Evolutionary conservation across 2,329 filamentous ascomycete genomes (phyloP).

Genomic region (Cercospora sp.): DNA sequence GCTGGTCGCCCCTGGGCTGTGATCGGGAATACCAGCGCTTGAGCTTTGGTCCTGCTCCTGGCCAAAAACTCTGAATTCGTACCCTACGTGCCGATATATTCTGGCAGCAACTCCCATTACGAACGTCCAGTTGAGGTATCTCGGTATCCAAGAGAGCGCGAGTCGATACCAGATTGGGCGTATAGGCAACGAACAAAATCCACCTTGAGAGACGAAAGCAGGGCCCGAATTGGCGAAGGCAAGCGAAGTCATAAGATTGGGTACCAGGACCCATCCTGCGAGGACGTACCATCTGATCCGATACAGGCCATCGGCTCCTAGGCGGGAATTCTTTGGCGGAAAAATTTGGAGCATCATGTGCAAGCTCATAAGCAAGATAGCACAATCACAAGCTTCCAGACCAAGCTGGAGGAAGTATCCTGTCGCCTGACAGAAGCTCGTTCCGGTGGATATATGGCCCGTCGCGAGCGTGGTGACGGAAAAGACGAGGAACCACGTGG

Average conservation of each 20-base stretch:
- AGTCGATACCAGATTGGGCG: constrained; percentile 68
- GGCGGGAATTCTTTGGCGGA: constrained; percentile 46
- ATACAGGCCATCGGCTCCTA: constrained; percentile 65
- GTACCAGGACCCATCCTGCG: constrained; percentile 57
- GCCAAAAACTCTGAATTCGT: constrained; percentile 45
- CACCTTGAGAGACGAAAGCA: constrained; percentile 63
- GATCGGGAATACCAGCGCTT: constrained; percentile 17
- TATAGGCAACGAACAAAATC: constrained; percentile 69
- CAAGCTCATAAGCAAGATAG: constrained; percentile 70
- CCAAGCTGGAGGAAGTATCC: constrained; percentile 35
- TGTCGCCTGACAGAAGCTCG: constrained; percentile 33
- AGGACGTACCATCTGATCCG: constrained; percentile 65
- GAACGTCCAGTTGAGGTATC: constrained; percentile 65
- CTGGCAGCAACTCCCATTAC: constrained; percentile 66
- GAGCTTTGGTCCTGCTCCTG: constrained; percentile 32
- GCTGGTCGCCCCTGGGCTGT: constrained; percentile 6
- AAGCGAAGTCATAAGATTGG: constrained; percentile 60
- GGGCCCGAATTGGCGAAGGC: constrained; percentile 59
- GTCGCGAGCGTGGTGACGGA: constrained; percentile 58
- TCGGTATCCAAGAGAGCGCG: constrained; percentile 70
- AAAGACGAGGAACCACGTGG: constrained; percentile 66
- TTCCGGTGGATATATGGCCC: constrained; percentile 39
- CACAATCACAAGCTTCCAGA: constrained; percentile 54
- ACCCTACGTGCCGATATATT: constrained; percentile 68
- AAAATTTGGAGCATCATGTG: constrained; percentile 74